Evolutionary conservation across 2,329 filamentous ascomycete genomes (phyloP), one percentile per base, ranked within the genome.

Genomic region (Scedosporium apiospermum): DNA sequence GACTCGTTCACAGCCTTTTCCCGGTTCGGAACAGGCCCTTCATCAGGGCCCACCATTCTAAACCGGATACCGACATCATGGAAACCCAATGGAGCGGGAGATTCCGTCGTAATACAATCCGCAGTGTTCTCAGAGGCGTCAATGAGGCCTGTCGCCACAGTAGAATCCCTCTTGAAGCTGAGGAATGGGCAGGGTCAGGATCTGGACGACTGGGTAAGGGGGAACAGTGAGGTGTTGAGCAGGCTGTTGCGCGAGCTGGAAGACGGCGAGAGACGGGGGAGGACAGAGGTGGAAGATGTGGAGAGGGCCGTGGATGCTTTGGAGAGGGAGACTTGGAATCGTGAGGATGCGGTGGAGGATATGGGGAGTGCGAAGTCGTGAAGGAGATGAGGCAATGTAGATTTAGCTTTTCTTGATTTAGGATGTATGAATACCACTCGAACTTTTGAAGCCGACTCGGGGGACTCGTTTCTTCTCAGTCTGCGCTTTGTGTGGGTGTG

Each of bases 301-400:
- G 77, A 88, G 57, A 71, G 73, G n/a, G 74, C 76, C 49, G 82
- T 93, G 2, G 78, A 82, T 68, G 67, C 67, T 44, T 73, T 96
- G 57, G 93, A 96, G 77, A 78, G 78, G 68, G 78, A 80, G 63
- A 91, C 88, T 38, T 96, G 92, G 91, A 82, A 93, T 73, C 78
- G 85, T 63, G 73, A 77, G 42, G 88, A 83, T 71, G 90, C 90
- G 1, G 82, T 88, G 30, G 90, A 95, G 71, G 88, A 91, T 71
- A 71, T 87, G 63, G 86, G 86, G 42, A 64, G 63, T 53, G 65
- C 62, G 42, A 62, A 62, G 65, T 34, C 44, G 59, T 57, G 55
- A 42, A 38, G 60, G 27, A 4, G 27, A 30, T 21, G 6, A 57
- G 18, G 26, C 14, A 23, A 21, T 21, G 6, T 57, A 27, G 12